Evolutionary conservation across 2,329 filamentous ascomycete species (phyloP).

Genomic region (Aspergillus fructus): DNA sequence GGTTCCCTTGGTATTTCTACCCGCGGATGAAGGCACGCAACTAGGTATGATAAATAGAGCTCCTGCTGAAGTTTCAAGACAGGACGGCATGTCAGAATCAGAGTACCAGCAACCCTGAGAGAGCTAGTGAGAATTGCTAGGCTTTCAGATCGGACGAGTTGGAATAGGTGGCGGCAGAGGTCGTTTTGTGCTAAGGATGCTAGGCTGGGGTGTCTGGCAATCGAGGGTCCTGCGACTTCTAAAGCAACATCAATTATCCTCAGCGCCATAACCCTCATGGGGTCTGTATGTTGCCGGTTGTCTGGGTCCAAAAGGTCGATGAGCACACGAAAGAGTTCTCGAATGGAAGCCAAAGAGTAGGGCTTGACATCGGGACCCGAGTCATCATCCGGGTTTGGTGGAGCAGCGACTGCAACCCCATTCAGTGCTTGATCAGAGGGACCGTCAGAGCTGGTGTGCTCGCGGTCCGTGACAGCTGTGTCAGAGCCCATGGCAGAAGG

Average conservation of each 20-base stretch:
- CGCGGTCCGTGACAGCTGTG: constrained; percentile 32
- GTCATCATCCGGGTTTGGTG: constrained; percentile 43
- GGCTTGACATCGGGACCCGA: constrained; percentile 66
- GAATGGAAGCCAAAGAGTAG: constrained; percentile 90
- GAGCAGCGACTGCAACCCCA: constrained; percentile 32
- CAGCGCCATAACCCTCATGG: constrained; percentile 95
- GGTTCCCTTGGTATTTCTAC: constrained; percentile 89
- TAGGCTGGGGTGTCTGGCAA: constrained; percentile 85
- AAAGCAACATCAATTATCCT: constrained; percentile 96
- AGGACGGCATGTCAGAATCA: constrained; percentile 84
- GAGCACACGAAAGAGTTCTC: constrained; percentile 89
- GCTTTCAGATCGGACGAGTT: constrained; percentile 92
- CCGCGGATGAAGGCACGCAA: constrained; percentile 89
- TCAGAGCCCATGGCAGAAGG: constrained; percentile 41
- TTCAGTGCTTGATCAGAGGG: constrained; percentile 32
- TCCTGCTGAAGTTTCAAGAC: constrained; percentile 96
- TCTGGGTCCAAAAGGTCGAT: constrained; percentile 93
- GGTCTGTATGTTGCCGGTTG: constrained; percentile 87
- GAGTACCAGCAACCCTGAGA: constrained; percentile 83
- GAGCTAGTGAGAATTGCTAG: constrained; percentile 94
- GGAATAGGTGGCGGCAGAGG: constrained; percentile 90
- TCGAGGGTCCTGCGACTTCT: constrained; percentile 92
- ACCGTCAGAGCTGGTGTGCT: constrained; percentile 35
- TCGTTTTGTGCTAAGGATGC: constrained; percentile 88
- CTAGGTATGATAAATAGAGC: constrained; percentile 88